A percentile compares a stretch with the other conserved stretches of the same genome.
phyloP scores from a whole-genome alignment of 176 grass and related monocot species.

The Olyra latifolia region DNA sequence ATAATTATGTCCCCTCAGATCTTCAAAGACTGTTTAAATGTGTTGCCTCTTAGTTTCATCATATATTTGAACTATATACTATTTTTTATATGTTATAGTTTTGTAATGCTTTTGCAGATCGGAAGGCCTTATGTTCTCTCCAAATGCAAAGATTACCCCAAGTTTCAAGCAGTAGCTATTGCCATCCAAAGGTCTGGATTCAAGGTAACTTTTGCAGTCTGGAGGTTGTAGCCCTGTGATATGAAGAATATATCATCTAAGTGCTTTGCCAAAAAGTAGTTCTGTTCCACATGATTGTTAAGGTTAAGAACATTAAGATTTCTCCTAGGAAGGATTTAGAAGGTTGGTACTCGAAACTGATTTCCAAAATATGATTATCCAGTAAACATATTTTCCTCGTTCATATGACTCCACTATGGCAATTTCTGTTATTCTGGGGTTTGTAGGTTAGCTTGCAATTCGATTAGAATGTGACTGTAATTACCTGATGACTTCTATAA shows the following conservation, averaged over 20 bases:
- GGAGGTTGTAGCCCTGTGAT: not conserved
- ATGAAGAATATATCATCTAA: constrained; percentile 1
- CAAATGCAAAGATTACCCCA: constrained; percentile 91
- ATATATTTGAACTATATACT: constrained; percentile 18
- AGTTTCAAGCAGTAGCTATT: constrained; percentile 99
- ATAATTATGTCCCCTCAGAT: not conserved
- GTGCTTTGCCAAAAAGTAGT: not conserved
- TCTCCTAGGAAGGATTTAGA: not conserved
- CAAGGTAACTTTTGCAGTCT: constrained; percentile 64
- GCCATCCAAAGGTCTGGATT: constrained; percentile 98
- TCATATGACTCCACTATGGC: not conserved
- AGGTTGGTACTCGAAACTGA: not conserved
- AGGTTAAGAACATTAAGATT: not conserved
- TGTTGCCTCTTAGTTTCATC: not conserved
- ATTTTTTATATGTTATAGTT: constrained; percentile 24
- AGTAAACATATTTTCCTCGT: not conserved
- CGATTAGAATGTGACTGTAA: not conserved
- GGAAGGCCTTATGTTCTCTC: constrained; percentile 93
- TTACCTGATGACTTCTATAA: not conserved
- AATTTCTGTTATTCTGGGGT: not conserved
- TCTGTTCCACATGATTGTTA: constrained; percentile 10
- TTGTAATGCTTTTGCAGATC: constrained; percentile 52
- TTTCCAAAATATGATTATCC: constrained; percentile 6
- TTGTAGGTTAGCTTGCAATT: not conserved
- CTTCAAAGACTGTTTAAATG: not conserved